phyloP scores from a whole-genome alignment of 192 early-diverging fungal genomes.

The Coemansia sp. region DNA sequence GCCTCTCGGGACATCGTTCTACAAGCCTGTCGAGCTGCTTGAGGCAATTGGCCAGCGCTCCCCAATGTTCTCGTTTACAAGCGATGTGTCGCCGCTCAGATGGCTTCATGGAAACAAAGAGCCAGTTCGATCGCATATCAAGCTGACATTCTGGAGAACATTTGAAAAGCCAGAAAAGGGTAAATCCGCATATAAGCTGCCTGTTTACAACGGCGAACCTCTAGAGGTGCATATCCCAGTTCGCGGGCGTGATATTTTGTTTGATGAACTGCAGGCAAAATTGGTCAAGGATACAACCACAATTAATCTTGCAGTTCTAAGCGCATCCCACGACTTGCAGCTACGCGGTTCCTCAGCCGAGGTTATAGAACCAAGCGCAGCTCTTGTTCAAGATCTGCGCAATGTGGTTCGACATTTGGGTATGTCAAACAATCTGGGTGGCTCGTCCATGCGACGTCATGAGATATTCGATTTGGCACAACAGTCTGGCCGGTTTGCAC shows the following conservation, averaged over 20 bases:
- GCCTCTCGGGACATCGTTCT: conserved; percentile 10
- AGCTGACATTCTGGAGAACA: conserved; percentile 11
- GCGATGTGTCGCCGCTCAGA: conserved; percentile 29
- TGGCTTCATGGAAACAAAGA: conserved; percentile 23
- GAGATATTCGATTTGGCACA: conserved; percentile 8
- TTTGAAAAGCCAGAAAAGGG: background rate
- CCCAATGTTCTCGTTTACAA: conserved; percentile 37
- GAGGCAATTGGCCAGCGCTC: conserved; percentile 3
- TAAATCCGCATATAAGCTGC: conserved; percentile 15
- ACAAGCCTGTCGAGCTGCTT: conserved; percentile 20
- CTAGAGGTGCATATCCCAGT: conserved; percentile 24
- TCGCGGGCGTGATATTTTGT: conserved; percentile 5
- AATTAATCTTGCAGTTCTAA: conserved; percentile 29
- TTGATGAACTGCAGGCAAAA: conserved; percentile 11
- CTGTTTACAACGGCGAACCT: conserved; percentile 7
- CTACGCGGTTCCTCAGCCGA: background rate
- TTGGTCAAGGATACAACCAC: background rate
- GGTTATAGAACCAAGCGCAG: conserved; percentile 3
- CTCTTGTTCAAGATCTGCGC: conserved; percentile 5
- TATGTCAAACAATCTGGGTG: background rate
- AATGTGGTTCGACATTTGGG: conserved; percentile 12
- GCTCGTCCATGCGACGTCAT: conserved; percentile 13
- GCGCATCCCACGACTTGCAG: conserved; percentile 30
- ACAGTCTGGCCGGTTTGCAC: conserved; percentile 9
- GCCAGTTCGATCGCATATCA: conserved; percentile 14